Evolutionary conservation across 2,329 filamentous ascomycete genomes (phyloP), one percentile per base, ranked within the genome.

Genomic region (Alternaria arbusti): DNA sequence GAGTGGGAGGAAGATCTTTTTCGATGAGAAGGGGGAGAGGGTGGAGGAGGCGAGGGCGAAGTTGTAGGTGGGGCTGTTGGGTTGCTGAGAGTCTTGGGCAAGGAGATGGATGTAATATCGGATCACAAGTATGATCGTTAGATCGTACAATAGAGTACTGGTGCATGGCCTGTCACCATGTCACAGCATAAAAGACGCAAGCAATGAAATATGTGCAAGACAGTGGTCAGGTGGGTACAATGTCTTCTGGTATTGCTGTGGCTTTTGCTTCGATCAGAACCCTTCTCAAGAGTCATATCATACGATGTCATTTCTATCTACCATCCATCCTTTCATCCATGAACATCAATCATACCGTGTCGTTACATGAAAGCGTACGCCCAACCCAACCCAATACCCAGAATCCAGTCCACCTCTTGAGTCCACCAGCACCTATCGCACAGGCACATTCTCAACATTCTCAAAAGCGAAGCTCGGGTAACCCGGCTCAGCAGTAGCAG

Each of bases 391-490:
- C 52, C 36, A 28, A 22, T 6, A 54, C 32, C 51, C 15, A 36
- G 15, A 13, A 17, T 17, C 22, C 23, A 54, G 12, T 8, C 32
- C 36, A 44, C 36, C 36, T 44, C 25, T 40, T 52, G 3, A 22
- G 22, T 0, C 23, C 12, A 43, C 10, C 15, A 12, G n/a, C 23
- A 17, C 28, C 26, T 68, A 76, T 47, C 75, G 51, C 20, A 77
- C 65, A 55, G 71, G 54, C 46, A 78, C 22, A 15, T 49, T 57
- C 70, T 79, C 75, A 3, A 96, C 86, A 79, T 97, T 97, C 82
- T 93, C 90, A 82, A 97, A 97, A 73, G 88, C 84, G 81, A 96
- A 97, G 45, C 88, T 91, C 55, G 94, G 94, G 69, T 87, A 85
- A 2, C 94, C 94, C 13, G 95, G 95, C 61, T 96, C 89, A 6